A percentile compares a stretch with the other conserved stretches of the same genome.
Evolutionary conservation across 192 early-diverging fungal species (phyloP).

Genomic region (Rhizophagus clarus): DNA sequence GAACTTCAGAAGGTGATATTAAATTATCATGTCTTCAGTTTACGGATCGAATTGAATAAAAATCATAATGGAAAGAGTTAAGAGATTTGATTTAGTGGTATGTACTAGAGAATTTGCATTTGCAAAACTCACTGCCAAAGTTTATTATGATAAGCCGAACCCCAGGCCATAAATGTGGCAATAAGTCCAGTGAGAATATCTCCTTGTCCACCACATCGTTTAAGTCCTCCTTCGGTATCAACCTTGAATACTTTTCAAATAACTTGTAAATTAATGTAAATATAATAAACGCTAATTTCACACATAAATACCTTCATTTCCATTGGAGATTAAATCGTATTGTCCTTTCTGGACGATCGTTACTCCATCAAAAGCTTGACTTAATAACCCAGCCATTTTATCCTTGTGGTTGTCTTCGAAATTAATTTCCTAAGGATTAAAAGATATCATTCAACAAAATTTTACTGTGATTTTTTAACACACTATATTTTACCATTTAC

Average conservation of each 20-base stretch:
- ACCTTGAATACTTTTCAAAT: not conserved
- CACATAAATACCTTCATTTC: conserved; percentile 51
- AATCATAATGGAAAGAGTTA: not conserved
- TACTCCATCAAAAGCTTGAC: conserved; percentile 70
- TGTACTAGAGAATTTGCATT: not conserved
- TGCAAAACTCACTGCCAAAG: conserved; percentile 56
- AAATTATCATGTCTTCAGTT: conserved; percentile 38
- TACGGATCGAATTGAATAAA: not conserved
- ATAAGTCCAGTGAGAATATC: conserved; percentile 87
- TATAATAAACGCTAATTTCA: not conserved
- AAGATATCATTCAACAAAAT: not conserved
- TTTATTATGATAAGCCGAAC: conserved; percentile 57
- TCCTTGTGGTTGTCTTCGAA: conserved; percentile 33
- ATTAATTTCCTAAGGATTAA: conserved; percentile 30
- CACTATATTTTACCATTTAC: conserved; percentile 27
- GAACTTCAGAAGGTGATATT: conserved; percentile 40
- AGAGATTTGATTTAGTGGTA: not conserved
- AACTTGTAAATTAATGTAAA: not conserved
- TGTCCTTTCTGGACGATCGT: conserved; percentile 82
- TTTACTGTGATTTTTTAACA: not conserved
- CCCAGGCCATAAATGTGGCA: conserved; percentile 90
- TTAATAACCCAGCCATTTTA: conserved; percentile 25
- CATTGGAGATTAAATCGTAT: conserved; percentile 77
- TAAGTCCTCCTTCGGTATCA: conserved; percentile 63
- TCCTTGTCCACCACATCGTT: conserved; percentile 95